A percentile compares a stretch with the other conserved stretches of the same genome.
Conservation (phyloP, 768 basidiomycete species). For the Agaricus blazei region DNA sequence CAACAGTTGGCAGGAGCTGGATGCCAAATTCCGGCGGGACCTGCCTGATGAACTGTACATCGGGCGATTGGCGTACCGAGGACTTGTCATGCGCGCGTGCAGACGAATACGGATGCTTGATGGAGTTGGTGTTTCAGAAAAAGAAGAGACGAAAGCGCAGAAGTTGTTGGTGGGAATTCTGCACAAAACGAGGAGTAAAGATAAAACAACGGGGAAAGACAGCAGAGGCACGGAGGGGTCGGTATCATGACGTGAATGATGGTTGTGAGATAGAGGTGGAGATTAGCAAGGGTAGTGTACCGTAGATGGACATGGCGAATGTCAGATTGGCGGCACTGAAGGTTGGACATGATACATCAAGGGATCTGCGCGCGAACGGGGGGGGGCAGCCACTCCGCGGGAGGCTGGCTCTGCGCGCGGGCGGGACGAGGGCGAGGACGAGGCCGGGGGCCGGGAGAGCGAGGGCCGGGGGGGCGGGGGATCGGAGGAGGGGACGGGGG, state of each 20-base stretch:
- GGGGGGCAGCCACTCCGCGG: slow-evolving; percentile 10
- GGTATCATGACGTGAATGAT: slow-evolving; percentile 5
- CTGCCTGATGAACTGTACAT: slow-evolving; percentile 87
- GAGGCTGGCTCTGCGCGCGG: slow-evolving; percentile 1
- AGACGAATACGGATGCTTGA: slow-evolving; percentile 67
- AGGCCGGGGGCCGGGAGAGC: background rate
- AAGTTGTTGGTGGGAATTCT: slow-evolving; percentile 57
- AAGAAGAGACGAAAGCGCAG: slow-evolving; percentile 82
- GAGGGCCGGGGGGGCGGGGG: slow-evolving; percentile 6
- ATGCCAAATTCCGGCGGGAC: slow-evolving; percentile 81
- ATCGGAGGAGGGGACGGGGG: slow-evolving; percentile 4
- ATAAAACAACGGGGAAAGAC: slow-evolving; percentile 20
- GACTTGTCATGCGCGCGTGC: slow-evolving; percentile 79
- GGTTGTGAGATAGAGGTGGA: slow-evolving; percentile 17
- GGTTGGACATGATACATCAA: slow-evolving; percentile 11
- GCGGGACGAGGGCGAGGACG: background rate
- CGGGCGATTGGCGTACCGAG: slow-evolving; percentile 85
- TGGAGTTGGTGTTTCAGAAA: slow-evolving; percentile 76
- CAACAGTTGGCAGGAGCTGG: slow-evolving; percentile 67
- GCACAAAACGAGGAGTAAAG: slow-evolving; percentile 17
- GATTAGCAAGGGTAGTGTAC: slow-evolving; percentile 14
- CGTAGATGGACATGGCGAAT: slow-evolving; percentile 6
- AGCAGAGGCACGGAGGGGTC: slow-evolving; percentile 10
- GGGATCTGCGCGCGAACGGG: slow-evolving; percentile 12
- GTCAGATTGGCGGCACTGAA: slow-evolving; percentile 5